These are phyloP conservation scores for Fraxinus baroniana DNA, from an alignment of 305 asterid genomes.

Conservation along the genomic window DNA sequence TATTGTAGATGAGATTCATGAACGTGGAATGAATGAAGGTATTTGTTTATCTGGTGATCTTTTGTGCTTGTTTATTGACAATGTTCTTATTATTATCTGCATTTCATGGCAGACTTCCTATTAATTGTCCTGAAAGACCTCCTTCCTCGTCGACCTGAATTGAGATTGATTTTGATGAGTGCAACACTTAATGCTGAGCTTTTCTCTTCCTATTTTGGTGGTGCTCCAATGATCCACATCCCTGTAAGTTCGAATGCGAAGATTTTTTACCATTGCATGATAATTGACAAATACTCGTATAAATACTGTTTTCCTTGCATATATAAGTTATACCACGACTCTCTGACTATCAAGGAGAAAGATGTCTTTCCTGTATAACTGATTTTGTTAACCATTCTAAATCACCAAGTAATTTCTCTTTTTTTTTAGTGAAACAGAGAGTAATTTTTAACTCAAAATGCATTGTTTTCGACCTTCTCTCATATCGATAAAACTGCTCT, in stretches of 20 bases:
- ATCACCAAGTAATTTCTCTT: not conserved
- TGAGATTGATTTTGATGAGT: constrained; percentile 86
- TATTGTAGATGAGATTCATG: constrained; percentile 91
- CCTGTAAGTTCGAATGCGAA: constrained; percentile 55
- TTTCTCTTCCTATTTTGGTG: constrained; percentile 81
- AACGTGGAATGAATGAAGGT: constrained; percentile 99
- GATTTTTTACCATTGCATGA: constrained; percentile 14
- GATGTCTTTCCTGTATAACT: not conserved
- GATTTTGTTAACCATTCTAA: not conserved
- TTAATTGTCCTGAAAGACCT: constrained; percentile 88
- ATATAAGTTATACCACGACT: not conserved
- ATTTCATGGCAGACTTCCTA: constrained; percentile 74
- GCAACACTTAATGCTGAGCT: constrained; percentile 93
- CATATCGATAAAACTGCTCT: not conserved
- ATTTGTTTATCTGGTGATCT: constrained; percentile 18
- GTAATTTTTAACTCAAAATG: not conserved
- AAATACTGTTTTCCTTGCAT: not conserved
- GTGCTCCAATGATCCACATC: constrained; percentile 83
- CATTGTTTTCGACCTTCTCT: not conserved
- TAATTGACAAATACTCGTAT: not conserved
- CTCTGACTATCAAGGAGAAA: not conserved
- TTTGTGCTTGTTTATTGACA: constrained; percentile 17
- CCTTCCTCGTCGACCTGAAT: constrained; percentile 83
- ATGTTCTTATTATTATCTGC: constrained; percentile 32
- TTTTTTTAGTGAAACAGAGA: not conserved